Evolutionary conservation across 768 basidiomycete genomes (phyloP), one percentile per base, ranked within the genome.

Genomic region (Gymnopilus junonius): DNA sequence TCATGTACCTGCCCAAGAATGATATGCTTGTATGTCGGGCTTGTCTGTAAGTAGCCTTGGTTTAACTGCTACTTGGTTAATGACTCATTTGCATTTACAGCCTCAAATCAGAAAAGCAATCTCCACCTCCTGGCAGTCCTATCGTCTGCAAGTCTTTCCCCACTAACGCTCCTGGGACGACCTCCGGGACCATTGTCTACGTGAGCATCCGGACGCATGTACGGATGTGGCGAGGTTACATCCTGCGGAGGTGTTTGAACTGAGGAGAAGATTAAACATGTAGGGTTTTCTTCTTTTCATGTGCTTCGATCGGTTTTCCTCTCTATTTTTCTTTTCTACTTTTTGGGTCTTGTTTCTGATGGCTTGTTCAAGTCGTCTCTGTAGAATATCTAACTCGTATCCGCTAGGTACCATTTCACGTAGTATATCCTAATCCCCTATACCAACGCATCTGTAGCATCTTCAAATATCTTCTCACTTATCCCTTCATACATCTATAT

Each of bases 11-110:
- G 27, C 69, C 72, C 7, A 48, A 53, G 29, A 69, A 75, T 29
- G 75, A 71, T 15, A 63, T 64, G 31, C 67, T 79, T 4, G 71
- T 76, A n/a, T 81, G 80, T 61, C 73, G 79, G 17, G 76, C 76
- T 35, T 81, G 80, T 59, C 60, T 74, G 77, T 79, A 62, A 70
- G 78, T 76, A 32, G 25, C 31, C 20, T 14, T 29, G 11, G 34
- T 31, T 42, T 37, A 29, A 4, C 10, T 29, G 10, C 6, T n/a
- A 14, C 4, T 53, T 7, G 7, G 21, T 25, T 25, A 7, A 23
- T 20, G 35, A 32, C 42, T 58, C 25, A 40, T 65, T 5, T n/a
- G 29, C 29, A n/a, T 15, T 42, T 45, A 12, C 35, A 68, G 61
- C 21, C 65, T 62, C 4, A 56, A 60, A 1, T 51, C 57, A 8